phyloP scores from a whole-genome alignment of 768 basidiomycete genomes.

The Mycena crocata region DNA sequence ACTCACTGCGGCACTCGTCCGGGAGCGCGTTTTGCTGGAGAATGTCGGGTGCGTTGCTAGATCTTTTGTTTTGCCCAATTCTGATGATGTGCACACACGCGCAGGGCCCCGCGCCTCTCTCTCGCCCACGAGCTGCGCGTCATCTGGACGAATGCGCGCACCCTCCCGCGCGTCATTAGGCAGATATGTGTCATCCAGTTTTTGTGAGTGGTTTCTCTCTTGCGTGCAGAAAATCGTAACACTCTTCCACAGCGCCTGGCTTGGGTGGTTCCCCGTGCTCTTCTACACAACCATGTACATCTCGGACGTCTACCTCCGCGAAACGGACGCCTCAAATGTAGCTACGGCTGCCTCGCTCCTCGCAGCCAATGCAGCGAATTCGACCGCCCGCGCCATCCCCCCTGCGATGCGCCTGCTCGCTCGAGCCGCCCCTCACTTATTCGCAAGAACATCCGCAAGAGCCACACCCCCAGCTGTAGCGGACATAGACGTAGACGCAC shows the following conservation, averaged over 20 bases:
- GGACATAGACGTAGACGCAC: slow-evolving; percentile 64
- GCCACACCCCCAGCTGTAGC: slow-evolving; percentile 33
- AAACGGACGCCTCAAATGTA: slow-evolving; percentile 45
- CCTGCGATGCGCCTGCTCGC: slow-evolving; percentile 27
- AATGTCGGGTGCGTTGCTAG: slow-evolving; percentile 15
- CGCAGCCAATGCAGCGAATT: slow-evolving; percentile 40
- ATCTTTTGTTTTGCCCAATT: slow-evolving; percentile 17
- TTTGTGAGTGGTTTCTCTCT: slow-evolving; percentile 62
- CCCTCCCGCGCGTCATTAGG: slow-evolving; percentile 78
- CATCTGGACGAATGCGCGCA: slow-evolving; percentile 76
- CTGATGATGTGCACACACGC: neutral
- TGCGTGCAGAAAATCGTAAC: too few species aligned
- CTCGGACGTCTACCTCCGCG: slow-evolving; percentile 82
- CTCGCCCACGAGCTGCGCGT: slow-evolving; percentile 63
- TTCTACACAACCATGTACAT: slow-evolving; percentile 92
- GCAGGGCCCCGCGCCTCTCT: slow-evolving; percentile 43
- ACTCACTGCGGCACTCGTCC: slow-evolving; percentile 69
- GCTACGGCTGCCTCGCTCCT: slow-evolving; percentile 4
- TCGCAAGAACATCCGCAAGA: neutral
- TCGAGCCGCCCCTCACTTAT: slow-evolving; percentile 28
- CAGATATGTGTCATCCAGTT: slow-evolving; percentile 90
- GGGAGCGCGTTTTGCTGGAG: slow-evolving; percentile 77
- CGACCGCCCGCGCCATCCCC: neutral
- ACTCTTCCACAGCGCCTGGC: slow-evolving; percentile 70
- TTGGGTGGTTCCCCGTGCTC: slow-evolving; percentile 93